Percentiles rank a stretch among this genome's conserved stretches.
Evolutionary conservation across 208 protist species (phyloP).

Genomic region (Crithidia sp.): DNA sequence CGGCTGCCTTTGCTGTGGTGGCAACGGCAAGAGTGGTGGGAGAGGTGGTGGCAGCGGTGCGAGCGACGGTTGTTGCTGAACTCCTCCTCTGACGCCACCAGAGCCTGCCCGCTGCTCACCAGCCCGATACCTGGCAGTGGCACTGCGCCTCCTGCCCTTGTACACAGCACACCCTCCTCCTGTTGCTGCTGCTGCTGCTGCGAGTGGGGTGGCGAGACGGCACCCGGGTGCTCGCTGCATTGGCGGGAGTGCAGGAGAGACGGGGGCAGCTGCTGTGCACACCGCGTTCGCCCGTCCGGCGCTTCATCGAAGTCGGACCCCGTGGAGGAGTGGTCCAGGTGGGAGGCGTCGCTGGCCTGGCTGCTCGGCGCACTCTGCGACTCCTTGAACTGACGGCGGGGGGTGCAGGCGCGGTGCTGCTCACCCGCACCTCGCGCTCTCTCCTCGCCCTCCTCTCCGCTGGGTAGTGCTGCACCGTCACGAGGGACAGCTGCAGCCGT

Average conservation of each 20-base stretch:
- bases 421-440: not conserved
- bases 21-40: not conserved
- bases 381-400: not conserved
- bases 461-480: too few species aligned
- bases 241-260: too few species aligned
- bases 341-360: not conserved
- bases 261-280: too few species aligned
- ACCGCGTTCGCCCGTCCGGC: not conserved
- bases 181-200: too few species aligned
- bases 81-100: too few species aligned
- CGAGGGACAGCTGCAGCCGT: not conserved
- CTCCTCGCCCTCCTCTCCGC: not conserved
- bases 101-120: too few species aligned
- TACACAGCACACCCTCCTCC: too few species aligned
- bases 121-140: too few species aligned
- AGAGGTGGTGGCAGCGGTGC: constrained; percentile 1
- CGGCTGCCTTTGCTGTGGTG: not conserved
- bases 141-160: too few species aligned
- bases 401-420: not conserved
- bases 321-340: not conserved
- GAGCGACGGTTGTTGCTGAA: not conserved
- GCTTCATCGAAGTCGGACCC: constrained; percentile 8
- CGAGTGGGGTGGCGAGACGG: constrained; percentile 1
- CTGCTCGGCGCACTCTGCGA: not conserved
- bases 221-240: not conserved